phyloP scores from a whole-genome alignment of 2,329 filamentous ascomycete genomes.

The Epichloe coenophiala region DNA sequence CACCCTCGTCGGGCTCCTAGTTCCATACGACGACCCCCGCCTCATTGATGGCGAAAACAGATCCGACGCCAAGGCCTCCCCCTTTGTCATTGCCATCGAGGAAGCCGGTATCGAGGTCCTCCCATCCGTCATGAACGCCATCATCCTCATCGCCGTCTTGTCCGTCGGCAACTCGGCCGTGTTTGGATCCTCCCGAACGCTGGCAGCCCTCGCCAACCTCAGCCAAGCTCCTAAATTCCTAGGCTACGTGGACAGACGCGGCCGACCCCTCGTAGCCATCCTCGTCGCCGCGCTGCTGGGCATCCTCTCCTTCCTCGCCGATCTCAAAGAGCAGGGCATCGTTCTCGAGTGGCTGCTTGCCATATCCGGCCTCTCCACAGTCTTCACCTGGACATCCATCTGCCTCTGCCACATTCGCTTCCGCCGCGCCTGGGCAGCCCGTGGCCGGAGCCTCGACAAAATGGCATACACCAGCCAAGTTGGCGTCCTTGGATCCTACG shows the following conservation, averaged over 20 bases:
- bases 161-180: slow-evolving; percentile 87
- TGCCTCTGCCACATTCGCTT: slow-evolving; percentile 90
- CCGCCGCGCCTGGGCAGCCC: slow-evolving; percentile 60
- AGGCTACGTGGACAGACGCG: slow-evolving; percentile 69
- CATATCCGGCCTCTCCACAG: slow-evolving; percentile 56
- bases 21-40: slow-evolving; percentile 54
- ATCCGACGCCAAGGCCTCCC: slow-evolving; percentile 64
- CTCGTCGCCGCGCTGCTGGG: slow-evolving; percentile 52
- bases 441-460: slow-evolving; percentile 59
- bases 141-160: slow-evolving; percentile 80
- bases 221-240: slow-evolving; percentile 66
- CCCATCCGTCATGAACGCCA: slow-evolving; percentile 85
- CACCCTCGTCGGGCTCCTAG: slow-evolving; percentile 66
- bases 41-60: slow-evolving; percentile 43
- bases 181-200: slow-evolving; percentile 80
- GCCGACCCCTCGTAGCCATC: slow-evolving; percentile 67
- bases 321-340: slow-evolving; percentile 41
- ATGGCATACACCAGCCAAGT: slow-evolving; percentile 72
- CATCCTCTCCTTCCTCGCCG: slow-evolving; percentile 61
- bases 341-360: slow-evolving; percentile 73
- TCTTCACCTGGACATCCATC: slow-evolving; percentile 75
- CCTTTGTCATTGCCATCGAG: slow-evolving; percentile 85
- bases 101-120: slow-evolving; percentile 71
- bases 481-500: slow-evolving; percentile 65
- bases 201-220: slow-evolving; percentile 81